Conservation (phyloP, 2,329 filamentous ascomycete genomes). For the Chrysoporthe deuterocubensis region DNA sequence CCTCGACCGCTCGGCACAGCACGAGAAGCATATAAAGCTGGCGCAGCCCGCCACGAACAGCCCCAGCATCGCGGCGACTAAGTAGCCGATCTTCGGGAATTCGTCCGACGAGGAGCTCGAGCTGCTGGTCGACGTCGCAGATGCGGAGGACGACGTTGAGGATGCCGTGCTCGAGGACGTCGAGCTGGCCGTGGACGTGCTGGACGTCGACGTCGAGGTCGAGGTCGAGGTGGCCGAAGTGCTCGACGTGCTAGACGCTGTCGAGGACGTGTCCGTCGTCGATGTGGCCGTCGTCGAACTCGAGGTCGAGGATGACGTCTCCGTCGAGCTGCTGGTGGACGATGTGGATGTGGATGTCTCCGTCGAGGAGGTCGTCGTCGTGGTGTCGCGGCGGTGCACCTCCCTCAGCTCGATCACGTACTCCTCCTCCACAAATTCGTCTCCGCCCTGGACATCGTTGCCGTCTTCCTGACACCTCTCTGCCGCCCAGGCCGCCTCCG, state of each 20-base stretch:
- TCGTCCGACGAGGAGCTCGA: not conserved
- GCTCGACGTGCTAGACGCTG: slow-evolving; percentile 9
- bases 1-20: slow-evolving; percentile 2
- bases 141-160: slow-evolving; percentile 8
- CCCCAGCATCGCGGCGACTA: slow-evolving; percentile 11
- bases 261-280: not conserved
- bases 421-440: not conserved
- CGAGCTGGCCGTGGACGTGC: slow-evolving; percentile 11
- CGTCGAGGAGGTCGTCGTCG: not conserved
- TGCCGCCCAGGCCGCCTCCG: slow-evolving; percentile 3
- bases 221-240: slow-evolving; percentile 1
- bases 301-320: not conserved
- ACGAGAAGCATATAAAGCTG: slow-evolving; percentile 11
- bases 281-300: slow-evolving; percentile 1
- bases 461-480: slow-evolving; percentile 2
- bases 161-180: slow-evolving; percentile 15
- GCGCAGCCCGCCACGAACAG: slow-evolving; percentile 11
- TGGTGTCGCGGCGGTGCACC: not conserved
- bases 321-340: not conserved
- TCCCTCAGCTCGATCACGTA: slow-evolving; percentile 14
- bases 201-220: not conserved
- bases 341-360: not conserved
- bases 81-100: slow-evolving; percentile 3
- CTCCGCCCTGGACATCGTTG: not conserved
- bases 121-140: slow-evolving; percentile 2